Percentiles rank a stretch among this genome's conserved stretches.
These are phyloP conservation scores for Tricholoma flavovirens DNA, from an alignment of 768 basidiomycete species.

Conservation along the genomic window DNA sequence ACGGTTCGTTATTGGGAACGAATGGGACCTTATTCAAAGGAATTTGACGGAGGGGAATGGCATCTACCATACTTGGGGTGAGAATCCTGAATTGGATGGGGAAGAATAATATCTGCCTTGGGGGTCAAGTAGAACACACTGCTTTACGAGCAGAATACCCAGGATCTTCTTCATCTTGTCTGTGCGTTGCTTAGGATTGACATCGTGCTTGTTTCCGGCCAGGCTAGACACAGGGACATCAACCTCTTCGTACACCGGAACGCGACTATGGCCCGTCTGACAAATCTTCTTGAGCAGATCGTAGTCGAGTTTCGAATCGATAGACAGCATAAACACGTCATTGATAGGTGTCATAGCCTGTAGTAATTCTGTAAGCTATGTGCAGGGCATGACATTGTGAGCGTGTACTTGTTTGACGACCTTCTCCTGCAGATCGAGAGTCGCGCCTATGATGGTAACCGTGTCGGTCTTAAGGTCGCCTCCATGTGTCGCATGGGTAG, in stretches of 20 bases:
- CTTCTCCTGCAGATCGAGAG: constrained; percentile 85
- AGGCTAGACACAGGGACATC: constrained; percentile 47
- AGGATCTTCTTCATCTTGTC: constrained; percentile 74
- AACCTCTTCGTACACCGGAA: constrained; percentile 78
- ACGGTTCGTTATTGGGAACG: constrained; percentile 80
- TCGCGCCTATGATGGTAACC: constrained; percentile 84
- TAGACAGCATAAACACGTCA: constrained; percentile 83
- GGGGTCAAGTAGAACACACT: constrained; percentile 79
- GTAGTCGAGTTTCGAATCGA: constrained; percentile 79
- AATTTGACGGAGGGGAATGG: constrained; percentile 74
- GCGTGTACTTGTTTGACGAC: constrained; percentile 55
- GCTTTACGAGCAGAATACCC: constrained; percentile 84
- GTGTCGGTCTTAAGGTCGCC: constrained; percentile 86
- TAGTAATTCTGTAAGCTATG: background rate
- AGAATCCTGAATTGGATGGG: background rate
- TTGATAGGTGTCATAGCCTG: constrained; percentile 80
- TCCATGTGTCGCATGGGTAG: constrained; percentile 62
- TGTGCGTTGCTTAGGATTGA: constrained; percentile 23
- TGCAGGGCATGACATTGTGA: constrained; percentile 3
- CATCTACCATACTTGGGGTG: constrained; percentile 40
- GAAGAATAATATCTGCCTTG: constrained; percentile 44
- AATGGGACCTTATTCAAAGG: constrained; percentile 84
- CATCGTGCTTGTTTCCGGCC: constrained; percentile 10
- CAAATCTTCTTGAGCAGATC: constrained; percentile 72
- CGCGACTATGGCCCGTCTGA: constrained; percentile 75